phyloP scores from a whole-genome alignment of 164 flowering plant species.

The Nymphaea thermarum region DNA sequence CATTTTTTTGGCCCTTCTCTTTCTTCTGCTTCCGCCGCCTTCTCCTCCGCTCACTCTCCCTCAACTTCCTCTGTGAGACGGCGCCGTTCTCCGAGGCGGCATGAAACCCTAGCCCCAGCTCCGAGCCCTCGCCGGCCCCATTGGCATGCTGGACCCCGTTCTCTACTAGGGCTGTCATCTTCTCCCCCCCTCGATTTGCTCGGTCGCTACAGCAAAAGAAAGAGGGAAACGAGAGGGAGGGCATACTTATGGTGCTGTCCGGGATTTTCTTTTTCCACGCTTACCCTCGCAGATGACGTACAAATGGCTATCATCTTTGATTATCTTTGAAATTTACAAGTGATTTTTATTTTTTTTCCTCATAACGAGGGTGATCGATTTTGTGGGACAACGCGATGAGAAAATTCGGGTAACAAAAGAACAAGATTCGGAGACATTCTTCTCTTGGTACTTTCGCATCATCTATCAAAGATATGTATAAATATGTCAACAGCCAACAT shows the following conservation, averaged over 20 bases:
- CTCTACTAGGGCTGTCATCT: neutral
- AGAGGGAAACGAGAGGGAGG: neutral
- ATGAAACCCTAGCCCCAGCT: neutral
- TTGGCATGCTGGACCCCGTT: neutral
- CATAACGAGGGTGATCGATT: too few relatives aligned
- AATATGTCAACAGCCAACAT: too few relatives aligned
- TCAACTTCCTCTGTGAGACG: constrained; percentile 26
- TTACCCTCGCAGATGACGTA: neutral
- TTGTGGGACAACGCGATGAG: too few relatives aligned
- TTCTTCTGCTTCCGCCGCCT: constrained; percentile 83
- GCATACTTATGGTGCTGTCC: neutral
- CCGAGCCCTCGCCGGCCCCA: neutral
- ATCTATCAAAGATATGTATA: too few relatives aligned
- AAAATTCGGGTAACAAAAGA: too few relatives aligned
- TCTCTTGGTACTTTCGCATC: too few relatives aligned
- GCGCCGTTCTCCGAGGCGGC: neutral
- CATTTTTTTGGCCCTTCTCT: constrained; percentile 18
- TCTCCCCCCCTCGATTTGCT: neutral
- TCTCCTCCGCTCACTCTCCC: constrained; percentile 58
- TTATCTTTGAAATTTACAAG: too few relatives aligned
- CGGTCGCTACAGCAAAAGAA: neutral
- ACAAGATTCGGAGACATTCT: too few relatives aligned
- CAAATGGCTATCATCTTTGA: too few relatives aligned
- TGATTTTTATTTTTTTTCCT: too few relatives aligned
- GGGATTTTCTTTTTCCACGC: neutral